Percentiles rank a stretch among this genome's conserved stretches.
These are phyloP conservation scores for Carex littledalei DNA, from an alignment of 176 grass and related monocot species.

Conservation along the genomic window DNA sequence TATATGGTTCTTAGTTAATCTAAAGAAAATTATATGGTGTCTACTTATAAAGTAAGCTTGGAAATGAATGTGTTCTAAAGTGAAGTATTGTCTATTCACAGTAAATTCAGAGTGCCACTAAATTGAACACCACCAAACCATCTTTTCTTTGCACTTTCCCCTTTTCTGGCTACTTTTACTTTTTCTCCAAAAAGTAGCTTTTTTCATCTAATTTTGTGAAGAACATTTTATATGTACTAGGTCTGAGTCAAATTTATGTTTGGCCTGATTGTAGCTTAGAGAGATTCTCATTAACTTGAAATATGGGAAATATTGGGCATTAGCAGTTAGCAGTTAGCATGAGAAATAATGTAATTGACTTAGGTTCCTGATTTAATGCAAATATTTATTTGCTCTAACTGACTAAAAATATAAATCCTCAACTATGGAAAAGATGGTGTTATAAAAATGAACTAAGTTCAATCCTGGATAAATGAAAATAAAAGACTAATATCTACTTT, in stretches of 20 bases:
- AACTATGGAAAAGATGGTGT: no score
- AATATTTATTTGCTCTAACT: no score
- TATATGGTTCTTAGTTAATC: not conserved
- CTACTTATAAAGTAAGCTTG: not conserved
- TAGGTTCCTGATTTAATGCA: no score
- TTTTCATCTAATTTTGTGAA: not conserved
- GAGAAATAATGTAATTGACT: no score
- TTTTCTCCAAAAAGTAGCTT: not conserved
- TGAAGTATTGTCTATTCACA: not conserved
- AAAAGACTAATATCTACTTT: not conserved
- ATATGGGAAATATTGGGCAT: not conserved
- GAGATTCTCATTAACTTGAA: not conserved
- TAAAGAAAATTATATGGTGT: not conserved
- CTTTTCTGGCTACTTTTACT: not conserved
- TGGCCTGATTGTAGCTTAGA: not conserved
- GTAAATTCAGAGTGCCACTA: not conserved
- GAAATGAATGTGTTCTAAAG: not conserved
- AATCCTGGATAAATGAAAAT: not conserved
- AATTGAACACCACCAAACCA: not conserved
- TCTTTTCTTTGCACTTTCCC: not conserved
- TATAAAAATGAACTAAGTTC: not conserved
- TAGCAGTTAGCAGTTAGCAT: no score
- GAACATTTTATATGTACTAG: not conserved
- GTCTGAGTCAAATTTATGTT: not conserved
- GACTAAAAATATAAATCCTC: no score